Conservation (phyloP, 2,329 filamentous ascomycete species). For the Aspergillus awamori region DNA sequence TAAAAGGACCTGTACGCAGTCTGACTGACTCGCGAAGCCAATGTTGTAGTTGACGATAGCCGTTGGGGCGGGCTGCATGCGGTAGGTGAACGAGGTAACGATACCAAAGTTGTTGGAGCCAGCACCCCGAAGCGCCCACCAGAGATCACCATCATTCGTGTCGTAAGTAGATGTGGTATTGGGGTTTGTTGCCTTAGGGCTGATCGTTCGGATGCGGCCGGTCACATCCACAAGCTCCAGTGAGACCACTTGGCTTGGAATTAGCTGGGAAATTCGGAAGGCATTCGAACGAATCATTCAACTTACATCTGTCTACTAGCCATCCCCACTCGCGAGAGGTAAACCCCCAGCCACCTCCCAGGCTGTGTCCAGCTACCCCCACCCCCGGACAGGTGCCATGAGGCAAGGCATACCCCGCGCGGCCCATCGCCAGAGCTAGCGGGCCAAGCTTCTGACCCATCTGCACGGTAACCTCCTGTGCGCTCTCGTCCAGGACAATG, state of each 20-base stretch:
- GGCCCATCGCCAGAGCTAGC: slow-evolving; percentile 8
- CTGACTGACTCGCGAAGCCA: slow-evolving; percentile 8
- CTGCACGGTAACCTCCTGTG: background rate
- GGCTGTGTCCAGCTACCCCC: slow-evolving; percentile 6
- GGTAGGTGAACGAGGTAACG: slow-evolving; percentile 11
- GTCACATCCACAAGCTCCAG: background rate
- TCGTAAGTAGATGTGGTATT: background rate
- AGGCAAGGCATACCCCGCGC: slow-evolving; percentile 8
- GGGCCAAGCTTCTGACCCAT: background rate
- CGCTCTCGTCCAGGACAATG: background rate
- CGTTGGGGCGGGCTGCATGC: slow-evolving; percentile 7
- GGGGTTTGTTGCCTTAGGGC: background rate
- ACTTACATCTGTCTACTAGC: slow-evolving; percentile 13
- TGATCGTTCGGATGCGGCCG: background rate
- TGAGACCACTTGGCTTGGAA: background rate
- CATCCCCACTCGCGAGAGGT: slow-evolving; percentile 13
- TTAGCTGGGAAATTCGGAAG: background rate
- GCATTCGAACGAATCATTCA: too few species aligned
- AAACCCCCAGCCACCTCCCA: slow-evolving; percentile 13
- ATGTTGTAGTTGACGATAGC: slow-evolving; percentile 11
- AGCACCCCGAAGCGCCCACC: slow-evolving; percentile 15
- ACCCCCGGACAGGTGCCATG: slow-evolving; percentile 14
- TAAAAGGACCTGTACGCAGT: slow-evolving; percentile 11
- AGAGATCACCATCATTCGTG: slow-evolving; percentile 5
- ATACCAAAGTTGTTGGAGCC: slow-evolving; percentile 15